Evolutionary conservation across 2,329 filamentous ascomycete genomes (phyloP), one percentile per base, ranked within the genome.

Genomic region (Pseudophaeomoniella oleicola): DNA sequence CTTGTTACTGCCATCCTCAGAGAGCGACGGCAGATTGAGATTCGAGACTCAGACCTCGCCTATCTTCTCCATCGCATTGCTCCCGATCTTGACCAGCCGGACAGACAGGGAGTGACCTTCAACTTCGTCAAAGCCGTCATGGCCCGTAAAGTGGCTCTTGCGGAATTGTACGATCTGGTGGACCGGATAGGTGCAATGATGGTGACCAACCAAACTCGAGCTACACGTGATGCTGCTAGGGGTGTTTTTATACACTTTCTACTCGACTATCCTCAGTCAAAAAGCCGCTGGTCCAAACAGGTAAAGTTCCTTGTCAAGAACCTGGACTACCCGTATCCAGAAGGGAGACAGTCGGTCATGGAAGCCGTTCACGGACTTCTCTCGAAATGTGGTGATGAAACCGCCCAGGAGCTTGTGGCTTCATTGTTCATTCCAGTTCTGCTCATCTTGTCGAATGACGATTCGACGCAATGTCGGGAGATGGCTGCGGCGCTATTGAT

Each of bases 211-310:
- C 84, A 94, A 43, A 87, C 92, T 47, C 81, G 81, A 47, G 78
- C 81, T 44, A 88, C 88, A 2, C 75, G 90, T 36, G 85, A 94
- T 54, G 67, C 93, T 27, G 87, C 88, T 11, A 72, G 90, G 39
- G 85, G 85, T 14, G 81, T 85, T 11, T 98, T 92, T 58, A 81
- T 94, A 56, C 85, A 94, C 46, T 98, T 98, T 60, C 64, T 98
- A 38, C 75, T 87, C 45, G 86, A 94, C 37, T 98, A 94, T 51
- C 88, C 90, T 0, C 90, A 96, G 55, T 85, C 81, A 50, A 87
- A 86, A 57, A 81, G 77, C 43, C 72, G 90, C 11, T 92, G 90
- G 78, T 71, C 74, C 29, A 93, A 93, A 54, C 88, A 96, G 53
- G 70, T 94, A 35, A 75, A 71, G 38, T 98, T 96, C 53, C 68